A percentile compares a stretch with the other conserved stretches of the same genome.
These are phyloP conservation scores for Ophiostoma sp. DNA, from an alignment of 2,329 filamentous ascomycete genomes.

Conservation along the genomic window DNA sequence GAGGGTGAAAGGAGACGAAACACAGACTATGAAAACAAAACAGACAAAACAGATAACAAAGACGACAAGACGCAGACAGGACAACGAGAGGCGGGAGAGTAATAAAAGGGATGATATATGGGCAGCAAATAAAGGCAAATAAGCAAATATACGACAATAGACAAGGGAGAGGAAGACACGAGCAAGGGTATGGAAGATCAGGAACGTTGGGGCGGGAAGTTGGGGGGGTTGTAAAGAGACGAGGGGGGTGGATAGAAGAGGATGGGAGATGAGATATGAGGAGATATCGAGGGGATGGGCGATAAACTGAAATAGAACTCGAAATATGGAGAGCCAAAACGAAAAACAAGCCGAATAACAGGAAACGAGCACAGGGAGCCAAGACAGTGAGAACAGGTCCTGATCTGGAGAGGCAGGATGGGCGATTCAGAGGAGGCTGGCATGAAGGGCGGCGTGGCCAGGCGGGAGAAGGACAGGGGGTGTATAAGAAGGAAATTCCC, in stretches of 20 bases:
- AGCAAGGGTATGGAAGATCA: constrained; percentile 9
- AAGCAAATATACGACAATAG: neutral
- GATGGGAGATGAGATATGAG: neutral
- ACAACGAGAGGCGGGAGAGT: constrained; percentile 1
- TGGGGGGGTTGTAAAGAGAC: neutral
- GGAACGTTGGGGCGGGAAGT: constrained; percentile 5
- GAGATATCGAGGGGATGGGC: neutral
- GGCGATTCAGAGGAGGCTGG: constrained; percentile 5
- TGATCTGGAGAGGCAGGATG: neutral
- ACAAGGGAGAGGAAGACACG: neutral
- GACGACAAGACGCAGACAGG: neutral
- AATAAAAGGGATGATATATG: constrained; percentile 13
- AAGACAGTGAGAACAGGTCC: neutral
- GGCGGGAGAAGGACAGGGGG: constrained; percentile 4
- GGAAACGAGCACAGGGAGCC: constrained; percentile 9
- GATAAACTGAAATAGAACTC: constrained; percentile 2
- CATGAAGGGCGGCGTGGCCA: constrained; percentile 13
- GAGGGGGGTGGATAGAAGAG: constrained; percentile 6
- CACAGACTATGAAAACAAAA: neutral
- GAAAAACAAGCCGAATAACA: neutral
- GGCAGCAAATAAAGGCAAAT: neutral
- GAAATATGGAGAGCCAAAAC: neutral
- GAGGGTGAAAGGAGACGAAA: neutral
- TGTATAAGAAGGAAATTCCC: neutral
- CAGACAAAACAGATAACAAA: neutral